These are phyloP conservation scores for Populus deltoides DNA, from an alignment of 345 rosid species.

Conservation along the genomic window DNA sequence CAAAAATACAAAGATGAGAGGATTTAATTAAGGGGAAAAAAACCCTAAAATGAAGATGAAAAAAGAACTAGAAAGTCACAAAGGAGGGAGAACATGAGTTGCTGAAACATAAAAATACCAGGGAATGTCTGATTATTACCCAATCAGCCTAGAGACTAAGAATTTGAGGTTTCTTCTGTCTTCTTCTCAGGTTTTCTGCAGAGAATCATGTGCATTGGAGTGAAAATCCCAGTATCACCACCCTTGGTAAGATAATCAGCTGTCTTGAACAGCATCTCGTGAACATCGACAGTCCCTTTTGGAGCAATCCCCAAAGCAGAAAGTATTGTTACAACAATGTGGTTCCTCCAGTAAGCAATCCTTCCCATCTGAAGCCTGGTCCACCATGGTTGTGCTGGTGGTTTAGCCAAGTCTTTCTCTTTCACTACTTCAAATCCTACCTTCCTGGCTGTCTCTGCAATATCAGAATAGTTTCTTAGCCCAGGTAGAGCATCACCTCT, in stretches of 20 bases:
- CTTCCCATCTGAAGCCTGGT: constrained; percentile 78
- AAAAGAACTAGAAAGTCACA: constrained; percentile 14
- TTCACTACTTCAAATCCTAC: constrained; percentile 83
- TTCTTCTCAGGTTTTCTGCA: constrained; percentile 64
- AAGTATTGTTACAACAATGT: constrained; percentile 64
- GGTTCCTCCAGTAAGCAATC: constrained; percentile 94
- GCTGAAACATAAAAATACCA: not conserved
- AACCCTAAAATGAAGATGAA: not conserved
- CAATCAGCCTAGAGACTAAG: constrained; percentile 11
- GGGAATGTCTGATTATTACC: constrained; percentile 5
- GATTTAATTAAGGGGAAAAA: not conserved
- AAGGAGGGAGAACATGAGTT: not conserved
- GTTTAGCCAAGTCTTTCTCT: constrained; percentile 79
- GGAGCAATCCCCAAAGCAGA: constrained; percentile 79
- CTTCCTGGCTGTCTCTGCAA: constrained; percentile 56
- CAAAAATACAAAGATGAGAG: constrained; percentile 16
- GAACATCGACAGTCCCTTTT: constrained; percentile 91
- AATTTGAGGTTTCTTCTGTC: constrained; percentile 4
- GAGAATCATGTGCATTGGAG: constrained; percentile 96
- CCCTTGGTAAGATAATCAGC: constrained; percentile 79
- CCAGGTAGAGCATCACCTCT: constrained; percentile 91
- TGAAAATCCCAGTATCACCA: constrained; percentile 83
- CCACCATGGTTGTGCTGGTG: constrained; percentile 95
- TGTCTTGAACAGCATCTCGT: constrained; percentile 82
- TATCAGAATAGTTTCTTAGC: constrained; percentile 53